A percentile compares a stretch with the other conserved stretches of the same genome.
These are phyloP conservation scores for Gnetum montanum DNA, from an alignment of 75 land plant species.

Conservation along the genomic window DNA sequence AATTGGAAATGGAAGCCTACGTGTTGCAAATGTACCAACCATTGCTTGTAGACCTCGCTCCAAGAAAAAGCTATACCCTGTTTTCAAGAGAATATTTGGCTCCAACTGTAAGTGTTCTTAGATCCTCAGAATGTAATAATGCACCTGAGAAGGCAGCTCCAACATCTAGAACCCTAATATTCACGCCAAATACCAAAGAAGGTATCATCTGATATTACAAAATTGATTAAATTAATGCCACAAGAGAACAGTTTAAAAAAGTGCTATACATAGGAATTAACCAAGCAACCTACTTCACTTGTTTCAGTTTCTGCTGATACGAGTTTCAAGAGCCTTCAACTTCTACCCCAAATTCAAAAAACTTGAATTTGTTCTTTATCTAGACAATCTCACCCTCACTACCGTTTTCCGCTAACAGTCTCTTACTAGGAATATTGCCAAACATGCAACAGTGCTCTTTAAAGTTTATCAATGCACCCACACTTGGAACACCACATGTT, in stretches of 20 bases:
- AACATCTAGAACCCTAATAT: slow-evolving; percentile 30
- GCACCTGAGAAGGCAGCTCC: slow-evolving; percentile 39
- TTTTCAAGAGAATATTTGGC: slow-evolving; percentile 30
- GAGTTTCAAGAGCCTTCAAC: slow-evolving; percentile 20
- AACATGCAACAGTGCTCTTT: slow-evolving; percentile 11
- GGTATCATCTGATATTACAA: slow-evolving; percentile 51
- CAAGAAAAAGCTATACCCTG: slow-evolving; percentile 28
- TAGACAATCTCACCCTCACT: slow-evolving; percentile 21
- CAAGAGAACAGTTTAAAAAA: too few species aligned
- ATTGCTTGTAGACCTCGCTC: slow-evolving; percentile 41
- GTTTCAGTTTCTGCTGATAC: slow-evolving; percentile 33
- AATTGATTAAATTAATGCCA: too few species aligned
- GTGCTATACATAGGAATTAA: too few species aligned
- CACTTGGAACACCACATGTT: too few species aligned
- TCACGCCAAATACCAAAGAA: slow-evolving; percentile 17
- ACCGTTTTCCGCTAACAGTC: slow-evolving; percentile 19
- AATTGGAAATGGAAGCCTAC: slow-evolving; percentile 29
- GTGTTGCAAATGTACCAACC: slow-evolving; percentile 26
- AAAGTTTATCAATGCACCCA: too few species aligned
- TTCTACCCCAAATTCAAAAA: slow-evolving; percentile 29
- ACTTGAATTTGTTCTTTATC: slow-evolving; percentile 17
- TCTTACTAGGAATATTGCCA: slow-evolving; percentile 31
- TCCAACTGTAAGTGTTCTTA: slow-evolving; percentile 25
- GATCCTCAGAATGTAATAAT: slow-evolving; percentile 23
- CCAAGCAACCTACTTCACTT: too few species aligned